These are phyloP conservation scores for Lipomyces mesembrius DNA, from an alignment of 805 yeast genomes.

Conservation along the genomic window DNA sequence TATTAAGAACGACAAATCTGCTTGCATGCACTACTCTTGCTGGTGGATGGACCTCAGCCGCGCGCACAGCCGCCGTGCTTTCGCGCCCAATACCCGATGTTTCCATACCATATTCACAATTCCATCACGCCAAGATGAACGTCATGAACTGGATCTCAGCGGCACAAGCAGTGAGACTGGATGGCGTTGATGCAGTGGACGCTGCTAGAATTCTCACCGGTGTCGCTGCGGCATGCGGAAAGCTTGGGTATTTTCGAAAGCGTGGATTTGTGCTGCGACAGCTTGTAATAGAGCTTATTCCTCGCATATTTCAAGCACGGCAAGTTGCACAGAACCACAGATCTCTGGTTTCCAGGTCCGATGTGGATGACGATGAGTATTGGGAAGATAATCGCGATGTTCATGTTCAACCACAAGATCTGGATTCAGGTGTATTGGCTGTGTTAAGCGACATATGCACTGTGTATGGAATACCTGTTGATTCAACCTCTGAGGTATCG, in stretches of 20 bases:
- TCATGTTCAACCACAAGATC: slow-evolving; percentile 2
- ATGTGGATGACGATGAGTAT: slow-evolving; percentile 4
- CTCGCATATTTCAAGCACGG: slow-evolving; percentile 39
- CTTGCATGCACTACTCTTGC: slow-evolving; percentile 58
- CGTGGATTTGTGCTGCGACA: slow-evolving; percentile 69
- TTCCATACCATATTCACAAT: slow-evolving; percentile 8
- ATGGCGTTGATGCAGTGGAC: slow-evolving; percentile 36
- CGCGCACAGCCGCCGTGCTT: slow-evolving; percentile 54
- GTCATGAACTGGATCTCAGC: slow-evolving; percentile 31
- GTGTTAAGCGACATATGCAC: slow-evolving; percentile 56
- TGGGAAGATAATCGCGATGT: slow-evolving; percentile 6
- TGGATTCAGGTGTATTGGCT: slow-evolving; percentile 47
- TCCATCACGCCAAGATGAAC: slow-evolving; percentile 36
- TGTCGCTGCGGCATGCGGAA: slow-evolving; percentile 66
- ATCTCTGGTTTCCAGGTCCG: background rate
- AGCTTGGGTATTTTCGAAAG: slow-evolving; percentile 67
- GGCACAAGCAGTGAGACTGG: slow-evolving; percentile 31
- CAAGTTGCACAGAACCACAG: slow-evolving; percentile 16
- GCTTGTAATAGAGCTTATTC: slow-evolving; percentile 54
- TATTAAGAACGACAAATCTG: slow-evolving; percentile 65
- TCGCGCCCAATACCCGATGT: slow-evolving; percentile 43
- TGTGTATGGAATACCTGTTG: slow-evolving; percentile 56
- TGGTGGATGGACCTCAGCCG: slow-evolving; percentile 53
- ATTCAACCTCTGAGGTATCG: slow-evolving; percentile 28
- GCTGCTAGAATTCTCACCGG: slow-evolving; percentile 59